Conservation (phyloP, 148 eudicot genomes). For the Silene conica region DNA sequence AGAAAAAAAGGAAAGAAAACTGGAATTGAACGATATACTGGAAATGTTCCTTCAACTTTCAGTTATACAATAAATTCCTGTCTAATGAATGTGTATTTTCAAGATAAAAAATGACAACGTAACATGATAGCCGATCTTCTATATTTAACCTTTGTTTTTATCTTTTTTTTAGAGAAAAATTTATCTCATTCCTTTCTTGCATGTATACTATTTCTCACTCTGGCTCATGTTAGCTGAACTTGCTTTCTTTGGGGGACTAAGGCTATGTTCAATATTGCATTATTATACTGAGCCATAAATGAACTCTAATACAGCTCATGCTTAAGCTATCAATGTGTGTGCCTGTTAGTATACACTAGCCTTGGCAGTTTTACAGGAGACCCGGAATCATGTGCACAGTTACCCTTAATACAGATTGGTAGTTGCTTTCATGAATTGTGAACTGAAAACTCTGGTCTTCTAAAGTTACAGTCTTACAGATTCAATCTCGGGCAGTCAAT, state of each 20-base stretch:
- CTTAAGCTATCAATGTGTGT: neutral
- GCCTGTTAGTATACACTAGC: neutral
- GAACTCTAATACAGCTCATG: neutral
- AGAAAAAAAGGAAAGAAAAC: neutral
- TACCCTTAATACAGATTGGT: neutral
- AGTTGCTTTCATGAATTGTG: neutral
- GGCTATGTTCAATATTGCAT: neutral
- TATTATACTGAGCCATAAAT: neutral
- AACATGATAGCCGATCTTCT: neutral
- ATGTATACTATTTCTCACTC: neutral
- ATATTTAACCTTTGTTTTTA: neutral
- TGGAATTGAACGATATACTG: neutral
- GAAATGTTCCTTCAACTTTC: neutral
- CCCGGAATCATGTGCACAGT: neutral
- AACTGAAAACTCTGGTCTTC: no score
- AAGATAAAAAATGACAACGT: neutral
- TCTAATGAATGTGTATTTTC: neutral
- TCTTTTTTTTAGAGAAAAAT: neutral
- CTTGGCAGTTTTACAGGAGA: neutral
- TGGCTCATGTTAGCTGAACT: neutral
- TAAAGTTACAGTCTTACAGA: neutral
- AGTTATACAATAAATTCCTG: neutral
- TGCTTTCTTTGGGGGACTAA: neutral
- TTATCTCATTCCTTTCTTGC: neutral
- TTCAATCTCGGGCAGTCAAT: neutral